These are phyloP conservation scores for Sarocladium strictum DNA, from an alignment of 2,329 filamentous ascomycete genomes.

Conservation along the genomic window DNA sequence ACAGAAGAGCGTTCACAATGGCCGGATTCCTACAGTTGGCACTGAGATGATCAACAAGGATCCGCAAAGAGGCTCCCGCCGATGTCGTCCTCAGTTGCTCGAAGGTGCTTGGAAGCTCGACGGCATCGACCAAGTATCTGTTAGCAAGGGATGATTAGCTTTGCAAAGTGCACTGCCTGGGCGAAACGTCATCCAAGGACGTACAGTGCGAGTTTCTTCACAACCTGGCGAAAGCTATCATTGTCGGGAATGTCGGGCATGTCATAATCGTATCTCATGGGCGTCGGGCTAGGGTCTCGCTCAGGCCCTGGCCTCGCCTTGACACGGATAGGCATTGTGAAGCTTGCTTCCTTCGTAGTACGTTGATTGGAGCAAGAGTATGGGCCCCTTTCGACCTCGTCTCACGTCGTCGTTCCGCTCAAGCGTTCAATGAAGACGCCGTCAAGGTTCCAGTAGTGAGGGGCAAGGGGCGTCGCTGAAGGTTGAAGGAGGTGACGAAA, in stretches of 20 bases:
- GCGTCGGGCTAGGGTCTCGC: not conserved
- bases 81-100: slow-evolving; percentile 66
- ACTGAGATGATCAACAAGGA: slow-evolving; percentile 59
- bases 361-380: not conserved
- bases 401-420: not conserved
- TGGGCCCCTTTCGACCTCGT: not conserved
- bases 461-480: not conserved
- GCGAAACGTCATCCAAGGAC: not conserved
- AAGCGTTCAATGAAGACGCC: not conserved
- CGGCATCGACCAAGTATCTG: slow-evolving; percentile 57
- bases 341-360: not conserved
- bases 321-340: slow-evolving; percentile 7
- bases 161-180: not conserved
- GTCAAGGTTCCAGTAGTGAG: not conserved
- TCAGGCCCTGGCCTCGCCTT: slow-evolving; percentile 1
- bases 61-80: slow-evolving; percentile 50
- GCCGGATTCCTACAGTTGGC: slow-evolving; percentile 59
- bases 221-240: slow-evolving; percentile 32
- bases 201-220: slow-evolving; percentile 55
- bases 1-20: slow-evolving; percentile 70
- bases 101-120: slow-evolving; percentile 62
- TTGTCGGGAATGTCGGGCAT: slow-evolving; percentile 18
- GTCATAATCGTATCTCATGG: slow-evolving; percentile 2
- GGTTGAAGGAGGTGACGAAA: not conserved
- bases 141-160: not conserved